Evolutionary conservation across 208 protist genomes (phyloP).

Genomic region (Leishmania braziliensis): DNA sequence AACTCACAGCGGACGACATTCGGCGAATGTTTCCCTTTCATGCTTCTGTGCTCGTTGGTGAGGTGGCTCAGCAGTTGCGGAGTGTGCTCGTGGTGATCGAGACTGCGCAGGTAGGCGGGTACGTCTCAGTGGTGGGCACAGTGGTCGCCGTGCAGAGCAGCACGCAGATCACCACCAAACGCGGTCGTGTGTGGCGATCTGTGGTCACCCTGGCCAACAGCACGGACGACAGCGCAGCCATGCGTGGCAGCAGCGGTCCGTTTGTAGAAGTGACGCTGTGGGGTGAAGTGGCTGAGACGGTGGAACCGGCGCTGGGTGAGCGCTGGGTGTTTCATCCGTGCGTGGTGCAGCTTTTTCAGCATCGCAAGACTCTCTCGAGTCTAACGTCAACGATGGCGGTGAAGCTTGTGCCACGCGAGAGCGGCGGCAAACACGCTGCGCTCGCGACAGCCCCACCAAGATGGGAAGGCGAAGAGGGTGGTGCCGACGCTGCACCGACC

Average conservation of each 20-base stretch:
- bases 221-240: not conserved
- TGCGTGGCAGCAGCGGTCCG: not conserved
- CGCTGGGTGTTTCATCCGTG: conserved; percentile 62
- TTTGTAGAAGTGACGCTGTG: conserved; percentile 73
- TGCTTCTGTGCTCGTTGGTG: conserved; percentile 43
- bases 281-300: conserved; percentile 48
- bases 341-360: conserved; percentile 63
- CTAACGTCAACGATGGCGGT: conserved; percentile 32
- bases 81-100: conserved; percentile 41
- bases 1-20: conserved; percentile 6
- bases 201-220: conserved; percentile 47
- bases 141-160: conserved; percentile 33
- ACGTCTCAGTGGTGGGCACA: conserved; percentile 50
- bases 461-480: not conserved
- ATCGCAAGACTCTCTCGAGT: conserved; percentile 52
- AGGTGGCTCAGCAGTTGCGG: conserved; percentile 18
- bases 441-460: not conserved
- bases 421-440: not conserved
- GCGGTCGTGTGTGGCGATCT: conserved; percentile 56
- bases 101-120: conserved; percentile 36
- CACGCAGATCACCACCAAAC: conserved; percentile 52
- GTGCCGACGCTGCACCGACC: not conserved
- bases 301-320: conserved; percentile 37
- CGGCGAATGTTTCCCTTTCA: conserved; percentile 33
- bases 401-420: conserved; percentile 3